These are phyloP conservation scores for Colletotrichum sp. DNA, from an alignment of 2,329 filamentous ascomycete species.

Conservation along the genomic window DNA sequence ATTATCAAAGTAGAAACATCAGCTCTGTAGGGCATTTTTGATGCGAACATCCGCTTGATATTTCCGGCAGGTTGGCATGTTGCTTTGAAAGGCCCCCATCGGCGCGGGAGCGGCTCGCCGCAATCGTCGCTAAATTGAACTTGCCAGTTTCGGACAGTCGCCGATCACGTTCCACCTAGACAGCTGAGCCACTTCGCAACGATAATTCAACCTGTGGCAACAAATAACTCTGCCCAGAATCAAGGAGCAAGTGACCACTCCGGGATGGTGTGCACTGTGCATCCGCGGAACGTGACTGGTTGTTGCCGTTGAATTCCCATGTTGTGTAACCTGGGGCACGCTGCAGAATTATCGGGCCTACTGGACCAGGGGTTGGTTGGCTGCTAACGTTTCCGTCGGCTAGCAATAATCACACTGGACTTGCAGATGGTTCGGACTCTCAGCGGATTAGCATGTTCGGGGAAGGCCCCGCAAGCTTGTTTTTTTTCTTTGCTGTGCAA, in stretches of 20 bases:
- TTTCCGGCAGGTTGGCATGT: not conserved
- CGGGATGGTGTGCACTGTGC: not conserved
- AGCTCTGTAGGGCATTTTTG: not conserved
- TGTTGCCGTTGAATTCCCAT: not conserved
- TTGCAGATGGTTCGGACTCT: not conserved
- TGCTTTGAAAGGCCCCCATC: not conserved
- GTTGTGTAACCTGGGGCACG: not conserved
- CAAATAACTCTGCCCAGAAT: not conserved
- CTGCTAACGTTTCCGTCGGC: not conserved
- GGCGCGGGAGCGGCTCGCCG: not conserved
- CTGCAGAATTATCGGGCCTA: not conserved
- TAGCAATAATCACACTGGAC: not conserved
- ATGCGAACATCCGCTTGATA: not conserved
- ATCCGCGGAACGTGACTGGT: not conserved
- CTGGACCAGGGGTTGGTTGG: not conserved
- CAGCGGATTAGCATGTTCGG: accelerated
- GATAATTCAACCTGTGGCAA: not conserved
- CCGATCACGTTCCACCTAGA: not conserved
- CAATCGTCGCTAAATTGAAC: not conserved
- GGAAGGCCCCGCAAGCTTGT: not conserved
- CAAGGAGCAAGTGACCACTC: not conserved
- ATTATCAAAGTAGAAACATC: not conserved
- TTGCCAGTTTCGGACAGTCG: not conserved
- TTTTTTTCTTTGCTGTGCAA: accelerated
- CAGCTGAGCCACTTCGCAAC: not conserved